phyloP scores from a whole-genome alignment of 2,329 filamentous ascomycete genomes.

The Aspergillus texensis region DNA sequence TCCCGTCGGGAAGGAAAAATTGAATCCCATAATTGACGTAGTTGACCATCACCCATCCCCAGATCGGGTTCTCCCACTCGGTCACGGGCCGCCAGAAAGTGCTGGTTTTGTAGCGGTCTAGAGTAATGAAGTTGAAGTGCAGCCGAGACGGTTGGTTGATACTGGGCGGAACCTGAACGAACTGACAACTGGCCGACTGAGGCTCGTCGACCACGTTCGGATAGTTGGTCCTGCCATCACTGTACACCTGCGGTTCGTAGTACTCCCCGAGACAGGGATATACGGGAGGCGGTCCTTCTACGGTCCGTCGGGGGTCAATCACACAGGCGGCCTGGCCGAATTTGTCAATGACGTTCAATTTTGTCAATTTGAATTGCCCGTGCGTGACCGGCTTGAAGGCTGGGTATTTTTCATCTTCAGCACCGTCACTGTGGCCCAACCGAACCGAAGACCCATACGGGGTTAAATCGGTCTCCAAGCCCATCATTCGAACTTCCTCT shows the following conservation, averaged over 20 bases:
- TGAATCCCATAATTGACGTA: slow-evolving; percentile 32
- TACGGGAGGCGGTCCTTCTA: slow-evolving; percentile 1
- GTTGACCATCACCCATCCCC: slow-evolving; percentile 35
- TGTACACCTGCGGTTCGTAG: slow-evolving; percentile 8
- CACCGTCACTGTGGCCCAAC: not conserved
- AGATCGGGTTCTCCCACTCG: slow-evolving; percentile 30
- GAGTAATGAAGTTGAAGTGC: slow-evolving; percentile 26
- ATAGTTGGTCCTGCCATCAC: not conserved
- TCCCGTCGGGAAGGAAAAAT: slow-evolving; percentile 32
- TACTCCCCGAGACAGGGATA: slow-evolving; percentile 25
- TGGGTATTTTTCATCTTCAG: not conserved
- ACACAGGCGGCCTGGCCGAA: slow-evolving; percentile 48
- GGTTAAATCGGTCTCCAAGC: slow-evolving; percentile 6
- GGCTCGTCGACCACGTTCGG: slow-evolving; percentile 3
- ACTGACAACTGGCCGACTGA: not conserved
- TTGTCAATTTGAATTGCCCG: slow-evolving; percentile 51
- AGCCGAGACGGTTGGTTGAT: slow-evolving; percentile 34
- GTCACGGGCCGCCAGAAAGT: slow-evolving; percentile 17
- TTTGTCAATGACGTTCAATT: slow-evolving; percentile 55
- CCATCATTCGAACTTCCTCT: not conserved
- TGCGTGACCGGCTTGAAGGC: slow-evolving; percentile 53
- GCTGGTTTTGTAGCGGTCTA: not conserved
- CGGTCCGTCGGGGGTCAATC: slow-evolving; percentile 28
- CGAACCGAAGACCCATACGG: slow-evolving; percentile 11
- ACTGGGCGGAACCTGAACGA: slow-evolving; percentile 4